Evolutionary conservation across 495 filamentous ascomycete species (phyloP).

Genomic region (Xylaria sp.): DNA sequence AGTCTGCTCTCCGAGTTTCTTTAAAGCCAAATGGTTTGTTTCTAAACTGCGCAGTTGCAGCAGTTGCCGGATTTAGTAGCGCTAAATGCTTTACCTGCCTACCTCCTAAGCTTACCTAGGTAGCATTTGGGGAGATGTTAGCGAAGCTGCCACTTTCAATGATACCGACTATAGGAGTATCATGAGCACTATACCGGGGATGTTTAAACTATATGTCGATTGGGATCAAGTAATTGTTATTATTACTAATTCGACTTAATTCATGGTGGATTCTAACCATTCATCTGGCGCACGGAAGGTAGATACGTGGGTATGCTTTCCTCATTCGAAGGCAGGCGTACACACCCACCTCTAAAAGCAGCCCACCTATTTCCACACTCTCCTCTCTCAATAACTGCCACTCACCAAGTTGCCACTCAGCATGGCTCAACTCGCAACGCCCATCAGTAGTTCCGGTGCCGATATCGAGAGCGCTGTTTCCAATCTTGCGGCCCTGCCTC

Average conservation of each 20-base stretch:
- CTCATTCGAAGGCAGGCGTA: neutral
- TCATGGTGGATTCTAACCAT: neutral
- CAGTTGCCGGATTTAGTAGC: too few relatives aligned
- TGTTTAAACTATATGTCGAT: neutral
- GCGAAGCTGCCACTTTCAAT: neutral
- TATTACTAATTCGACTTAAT: neutral
- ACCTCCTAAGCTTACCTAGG: too few relatives aligned
- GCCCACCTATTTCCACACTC: neutral
- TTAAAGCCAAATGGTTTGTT: too few relatives aligned
- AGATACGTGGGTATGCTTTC: neutral
- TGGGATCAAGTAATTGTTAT: neutral
- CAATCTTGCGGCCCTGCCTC: constrained; percentile 58
- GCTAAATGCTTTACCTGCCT: too few relatives aligned
- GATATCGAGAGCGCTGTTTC: constrained; percentile 12
- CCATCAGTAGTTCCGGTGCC: neutral
- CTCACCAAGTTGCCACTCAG: neutral
- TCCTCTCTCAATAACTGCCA: neutral
- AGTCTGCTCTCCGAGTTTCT: too few relatives aligned
- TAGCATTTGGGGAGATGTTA: too few relatives aligned
- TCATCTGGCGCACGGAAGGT: neutral
- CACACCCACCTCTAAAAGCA: neutral
- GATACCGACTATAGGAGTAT: neutral
- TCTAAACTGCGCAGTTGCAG: too few relatives aligned
- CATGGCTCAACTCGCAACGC: constrained; percentile 1
- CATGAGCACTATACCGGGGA: neutral